These are phyloP conservation scores for Melampsora americana DNA, from an alignment of 1,284 basidiomycete genomes.

Conservation along the genomic window DNA sequence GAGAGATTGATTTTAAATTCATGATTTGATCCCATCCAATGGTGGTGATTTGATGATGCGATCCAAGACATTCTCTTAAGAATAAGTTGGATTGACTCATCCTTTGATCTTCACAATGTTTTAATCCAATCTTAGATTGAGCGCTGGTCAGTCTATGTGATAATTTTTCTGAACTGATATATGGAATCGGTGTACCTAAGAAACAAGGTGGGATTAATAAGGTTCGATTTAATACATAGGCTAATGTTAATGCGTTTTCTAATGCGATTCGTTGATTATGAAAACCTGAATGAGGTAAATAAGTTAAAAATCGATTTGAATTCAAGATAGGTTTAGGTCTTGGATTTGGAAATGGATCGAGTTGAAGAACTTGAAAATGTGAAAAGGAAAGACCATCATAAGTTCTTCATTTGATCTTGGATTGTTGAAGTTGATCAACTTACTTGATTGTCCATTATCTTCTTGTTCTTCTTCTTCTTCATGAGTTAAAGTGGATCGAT, in stretches of 20 bases:
- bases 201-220: constrained; percentile 68
- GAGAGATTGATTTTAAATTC: not conserved
- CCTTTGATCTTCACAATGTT: not conserved
- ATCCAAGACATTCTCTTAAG: constrained; percentile 23
- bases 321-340: not conserved
- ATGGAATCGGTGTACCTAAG: constrained; percentile 57
- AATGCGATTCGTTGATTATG: constrained; percentile 78
- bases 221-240: constrained; percentile 67
- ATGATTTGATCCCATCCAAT: constrained; percentile 35
- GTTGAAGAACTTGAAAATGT: not conserved
- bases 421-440: no score
- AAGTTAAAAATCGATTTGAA: constrained; percentile 42
- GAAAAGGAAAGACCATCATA: no score
- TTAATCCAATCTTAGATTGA: constrained; percentile 11
- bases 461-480: no score
- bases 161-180: constrained; percentile 28
- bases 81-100: not conserved
- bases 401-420: no score
- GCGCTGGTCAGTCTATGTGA: constrained; percentile 4
- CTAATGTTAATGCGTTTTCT: constrained; percentile 71
- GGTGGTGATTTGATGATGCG: not conserved
- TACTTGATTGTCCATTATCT: no score
- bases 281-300: constrained; percentile 59
- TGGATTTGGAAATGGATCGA: not conserved
- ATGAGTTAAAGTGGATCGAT: no score